These are phyloP conservation scores for Dunaliella primolecta DNA, from an alignment of 139 green algal species.

Conservation along the genomic window DNA sequence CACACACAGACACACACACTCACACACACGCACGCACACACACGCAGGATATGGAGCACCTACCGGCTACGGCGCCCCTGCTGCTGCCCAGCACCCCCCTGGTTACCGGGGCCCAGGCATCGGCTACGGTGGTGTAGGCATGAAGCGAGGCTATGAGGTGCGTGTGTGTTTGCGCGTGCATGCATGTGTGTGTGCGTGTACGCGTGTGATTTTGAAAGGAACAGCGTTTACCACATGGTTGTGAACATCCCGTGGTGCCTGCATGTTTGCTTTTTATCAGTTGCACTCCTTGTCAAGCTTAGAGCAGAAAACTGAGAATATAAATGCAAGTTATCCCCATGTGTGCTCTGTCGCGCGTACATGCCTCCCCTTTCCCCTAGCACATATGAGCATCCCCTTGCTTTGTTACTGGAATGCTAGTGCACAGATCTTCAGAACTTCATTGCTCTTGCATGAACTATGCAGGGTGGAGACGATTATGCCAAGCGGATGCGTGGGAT, in stretches of 20 bases:
- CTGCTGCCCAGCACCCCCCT: neutral
- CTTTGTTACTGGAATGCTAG: neutral
- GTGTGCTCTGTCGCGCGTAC: too few species aligned
- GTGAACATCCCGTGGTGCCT: neutral
- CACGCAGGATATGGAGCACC: conserved; percentile 3
- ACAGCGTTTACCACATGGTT: neutral
- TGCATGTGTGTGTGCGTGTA: neutral
- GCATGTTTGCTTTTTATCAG: neutral
- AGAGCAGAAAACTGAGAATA: neutral
- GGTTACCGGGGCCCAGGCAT: conserved; percentile 4
- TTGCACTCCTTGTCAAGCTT: neutral
- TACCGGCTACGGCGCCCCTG: neutral
- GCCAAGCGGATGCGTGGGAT: neutral
- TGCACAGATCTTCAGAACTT: neutral
- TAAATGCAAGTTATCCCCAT: too few species aligned
- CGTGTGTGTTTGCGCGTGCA: neutral
- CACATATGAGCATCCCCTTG: neutral
- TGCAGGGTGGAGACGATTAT: neutral
- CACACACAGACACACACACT: too few species aligned
- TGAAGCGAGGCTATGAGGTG: neutral
- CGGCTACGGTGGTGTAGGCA: conserved; percentile 3
- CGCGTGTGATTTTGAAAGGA: neutral
- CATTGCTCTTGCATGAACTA: too few species aligned
- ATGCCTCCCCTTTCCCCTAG: neutral
- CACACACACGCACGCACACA: too few species aligned